These are phyloP conservation scores for Pythium scleroteichum DNA, from an alignment of 352 stramenopile species.

Conservation along the genomic window DNA sequence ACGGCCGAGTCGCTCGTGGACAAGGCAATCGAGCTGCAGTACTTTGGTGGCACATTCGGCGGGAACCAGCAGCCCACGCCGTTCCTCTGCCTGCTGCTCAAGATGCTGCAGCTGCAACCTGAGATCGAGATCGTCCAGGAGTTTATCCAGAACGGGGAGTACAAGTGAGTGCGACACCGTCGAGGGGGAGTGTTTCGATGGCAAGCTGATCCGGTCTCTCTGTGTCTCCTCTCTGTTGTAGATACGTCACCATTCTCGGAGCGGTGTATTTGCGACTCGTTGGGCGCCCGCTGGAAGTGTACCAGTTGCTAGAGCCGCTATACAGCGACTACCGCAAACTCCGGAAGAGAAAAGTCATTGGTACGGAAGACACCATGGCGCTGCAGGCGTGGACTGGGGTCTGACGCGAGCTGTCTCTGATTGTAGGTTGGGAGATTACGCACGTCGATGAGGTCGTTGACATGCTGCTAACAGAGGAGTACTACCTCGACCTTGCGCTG, in stretches of 20 bases:
- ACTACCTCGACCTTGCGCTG: constrained; percentile 94
- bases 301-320: constrained; percentile 93
- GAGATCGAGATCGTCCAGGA: constrained; percentile 92
- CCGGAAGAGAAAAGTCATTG: constrained; percentile 77
- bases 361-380: constrained; percentile 17
- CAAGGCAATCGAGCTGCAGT: constrained; percentile 93
- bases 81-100: constrained; percentile 98
- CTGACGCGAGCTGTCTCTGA: too few species aligned
- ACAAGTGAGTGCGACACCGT: constrained; percentile 75
- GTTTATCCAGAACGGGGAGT: constrained; percentile 98
- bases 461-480: constrained; percentile 90
- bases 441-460: constrained; percentile 98
- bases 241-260: constrained; percentile 94
- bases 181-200: not conserved
- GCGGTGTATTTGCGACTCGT: constrained; percentile 97
- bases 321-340: constrained; percentile 97
- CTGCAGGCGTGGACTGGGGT: too few species aligned
- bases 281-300: constrained; percentile 91
- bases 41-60: constrained; percentile 93
- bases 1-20: constrained; percentile 95
- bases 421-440: constrained; percentile 88
- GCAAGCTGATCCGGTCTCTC: too few species aligned
- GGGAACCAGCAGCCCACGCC: constrained; percentile 95
- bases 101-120: constrained; percentile 98
- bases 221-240: constrained; percentile 21